Evolutionary conservation across 768 basidiomycete species (phyloP).

Genomic region (Boletus rubroflammeus): DNA sequence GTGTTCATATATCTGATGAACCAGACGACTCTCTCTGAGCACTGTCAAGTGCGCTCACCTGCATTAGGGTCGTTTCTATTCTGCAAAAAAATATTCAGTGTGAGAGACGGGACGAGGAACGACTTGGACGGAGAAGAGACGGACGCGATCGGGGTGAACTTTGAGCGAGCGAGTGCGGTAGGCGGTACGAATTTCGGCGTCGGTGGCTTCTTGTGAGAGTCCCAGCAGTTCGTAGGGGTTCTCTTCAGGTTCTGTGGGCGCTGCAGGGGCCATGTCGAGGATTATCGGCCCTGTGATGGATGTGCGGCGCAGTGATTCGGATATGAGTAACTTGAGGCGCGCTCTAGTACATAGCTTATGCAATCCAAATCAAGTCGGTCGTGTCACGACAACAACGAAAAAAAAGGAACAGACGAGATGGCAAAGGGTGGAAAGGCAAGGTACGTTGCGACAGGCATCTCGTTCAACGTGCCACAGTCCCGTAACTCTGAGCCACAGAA

Average conservation of each 20-base stretch:
- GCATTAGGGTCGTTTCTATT: slow-evolving; percentile 80
- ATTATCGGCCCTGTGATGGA: neutral
- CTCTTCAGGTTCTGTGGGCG: slow-evolving; percentile 48
- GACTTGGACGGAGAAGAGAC: slow-evolving; percentile 27
- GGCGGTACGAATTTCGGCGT: slow-evolving; percentile 74
- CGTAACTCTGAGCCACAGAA: slow-evolving; percentile 41
- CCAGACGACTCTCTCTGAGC: neutral
- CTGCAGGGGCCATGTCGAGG: slow-evolving; percentile 23
- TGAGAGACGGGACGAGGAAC: slow-evolving; percentile 10
- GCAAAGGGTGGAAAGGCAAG: slow-evolving; percentile 61
- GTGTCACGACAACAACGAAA: neutral
- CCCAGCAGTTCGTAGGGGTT: slow-evolving; percentile 74
- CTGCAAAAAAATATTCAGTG: slow-evolving; percentile 35
- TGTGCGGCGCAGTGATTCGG: neutral
- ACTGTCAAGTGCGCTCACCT: slow-evolving; percentile 35
- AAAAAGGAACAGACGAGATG: slow-evolving; percentile 35
- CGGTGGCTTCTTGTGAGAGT: slow-evolving; percentile 60
- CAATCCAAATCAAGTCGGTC: neutral
- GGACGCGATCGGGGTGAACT: slow-evolving; percentile 82
- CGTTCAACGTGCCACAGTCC: neutral
- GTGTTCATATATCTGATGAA: neutral
- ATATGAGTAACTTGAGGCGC: too few species aligned
- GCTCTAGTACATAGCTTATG: too few species aligned
- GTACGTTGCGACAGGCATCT: slow-evolving; percentile 26
- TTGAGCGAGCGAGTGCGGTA: slow-evolving; percentile 78